Base-by-base conservation (phyloP, 768 basidiomycete species). In the Dioszegia hungarica region DNA sequence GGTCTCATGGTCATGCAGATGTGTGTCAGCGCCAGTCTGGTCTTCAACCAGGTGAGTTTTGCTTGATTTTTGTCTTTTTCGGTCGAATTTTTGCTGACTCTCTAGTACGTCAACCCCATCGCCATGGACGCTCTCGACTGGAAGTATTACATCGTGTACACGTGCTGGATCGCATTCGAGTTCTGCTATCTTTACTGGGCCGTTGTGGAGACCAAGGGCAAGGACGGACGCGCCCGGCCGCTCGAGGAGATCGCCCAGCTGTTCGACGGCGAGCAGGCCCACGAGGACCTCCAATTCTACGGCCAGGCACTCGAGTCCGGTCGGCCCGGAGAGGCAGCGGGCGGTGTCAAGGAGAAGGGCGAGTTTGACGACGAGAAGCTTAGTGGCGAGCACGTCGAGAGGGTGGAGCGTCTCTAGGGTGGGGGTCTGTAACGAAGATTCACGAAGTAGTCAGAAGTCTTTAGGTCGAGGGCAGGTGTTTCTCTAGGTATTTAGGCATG, bases 41-140 rank as follows among this genome's bases (percentile, higher is more conserved):
- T 71, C 20, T 67, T 71, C 60, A 59, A 46, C 34, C 52, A 50
- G 34, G 47, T 48, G 33, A 4, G 47, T 48, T 12, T 5, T 46
- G 8, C 29, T 8, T 46, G 20, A 24, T n/a, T n/a, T n/a, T n/a
- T n/a, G n/a, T n/a, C n/a, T n/a, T n/a, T n/a, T n/a, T n/a, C n/a
- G n/a, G n/a, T n/a, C n/a, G n/a, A n/a, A 14, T 8, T 19, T 31
- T 46, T 9, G 50, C 50, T 56, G 31, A 48, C 45, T 9, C 57
- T 37, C 60, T n/a, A 68, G 48, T 72, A 66, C 48, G 70, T 64
- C 64, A 68, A 72, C 53, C 70, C 70, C 20, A 60, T 68, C 43
- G 70, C 70, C 20, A 40, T 72, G 27, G 64, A 33, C 27, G 61
- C 55, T n/a, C 40, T 72, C 34, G 63, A 54, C 14, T 72, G 67